phyloP scores from a whole-genome alignment of 1,139 yeast genomes.

The Candida sanyaensis region DNA sequence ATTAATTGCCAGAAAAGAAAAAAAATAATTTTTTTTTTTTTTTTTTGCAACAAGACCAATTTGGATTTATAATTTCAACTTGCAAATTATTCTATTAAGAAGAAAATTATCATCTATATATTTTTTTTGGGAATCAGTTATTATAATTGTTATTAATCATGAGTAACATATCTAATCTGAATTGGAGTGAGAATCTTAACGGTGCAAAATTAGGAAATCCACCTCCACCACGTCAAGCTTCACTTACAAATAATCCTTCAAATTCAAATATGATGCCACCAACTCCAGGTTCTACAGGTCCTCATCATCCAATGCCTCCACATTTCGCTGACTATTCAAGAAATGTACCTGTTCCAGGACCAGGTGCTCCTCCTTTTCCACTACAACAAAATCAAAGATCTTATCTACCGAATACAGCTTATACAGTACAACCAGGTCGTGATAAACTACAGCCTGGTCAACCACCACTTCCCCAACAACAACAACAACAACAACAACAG shows the following conservation, averaged over 20 bases:
- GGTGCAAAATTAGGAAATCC: background rate
- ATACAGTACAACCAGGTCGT: constrained; percentile 6
- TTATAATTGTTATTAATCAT: background rate
- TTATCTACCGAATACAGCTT: constrained; percentile 6
- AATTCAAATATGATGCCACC: background rate
- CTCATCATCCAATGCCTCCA: constrained; percentile 1
- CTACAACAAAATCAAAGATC: constrained; percentile 4
- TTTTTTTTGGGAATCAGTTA: background rate
- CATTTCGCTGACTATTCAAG: constrained; percentile 4
- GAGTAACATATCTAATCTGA: constrained; percentile 1
- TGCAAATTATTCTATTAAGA: background rate
- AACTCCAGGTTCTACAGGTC: background rate
- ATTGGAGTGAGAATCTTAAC: constrained; percentile 3
- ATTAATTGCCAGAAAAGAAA: background rate
- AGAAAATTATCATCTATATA: background rate
- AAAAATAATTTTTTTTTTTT: no score
- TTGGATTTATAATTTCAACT: background rate
- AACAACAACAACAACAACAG: no score
- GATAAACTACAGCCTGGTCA: constrained; percentile 11
- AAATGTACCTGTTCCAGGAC: background rate
- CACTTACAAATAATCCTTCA: background rate
- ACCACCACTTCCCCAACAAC: constrained; percentile 4
- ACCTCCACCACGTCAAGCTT: constrained; percentile 1
- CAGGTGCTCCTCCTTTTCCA: constrained; percentile 4
- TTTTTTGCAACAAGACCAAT: constrained; percentile 3